Base-by-base conservation (phyloP, 371 early-diverging fungal species). In the Dichotomocladium elegans region DNA sequence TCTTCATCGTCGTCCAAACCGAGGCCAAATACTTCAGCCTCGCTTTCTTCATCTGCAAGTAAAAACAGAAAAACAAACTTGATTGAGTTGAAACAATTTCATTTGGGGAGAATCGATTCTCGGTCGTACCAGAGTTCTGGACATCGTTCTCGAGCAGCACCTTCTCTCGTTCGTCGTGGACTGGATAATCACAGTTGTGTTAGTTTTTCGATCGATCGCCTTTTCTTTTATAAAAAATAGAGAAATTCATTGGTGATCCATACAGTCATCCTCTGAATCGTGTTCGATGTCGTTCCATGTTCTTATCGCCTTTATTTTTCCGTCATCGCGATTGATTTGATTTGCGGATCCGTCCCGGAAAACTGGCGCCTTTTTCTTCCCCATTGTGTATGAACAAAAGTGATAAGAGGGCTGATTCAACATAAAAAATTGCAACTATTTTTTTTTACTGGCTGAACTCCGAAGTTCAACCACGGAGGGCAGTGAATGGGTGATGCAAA, bases 261-360 rank as follows among this genome's bases (percentile, higher is more conserved):
- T 82, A 87, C 88, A 91, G 47, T 88, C 85, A 56, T 91, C 91
- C 60, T 88, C 90, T 7, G 87, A 83, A 66, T 91, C 91, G 49
- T 88, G 87, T 31, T 89, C 90, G 51, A 89, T 72, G 53, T 91
- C 91, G 42, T 86, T 80, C 88, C 85, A 87, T 3, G 89, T 86
- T 43, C 73, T 69, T 41, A 87, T 87, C 10, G 88, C 88, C 15
- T 81, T 72, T 14, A 83, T 62, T 41, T 72, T 74, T 24, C 45
- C 49, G 41, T 53, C 57, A 21, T 57, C 53, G 5, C 55, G 33
- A 24, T 50, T 51, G 9, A 28, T 45, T 5, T 53, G 42, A 10
- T 46, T 34, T 1, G 43, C 27, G 2, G 53, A 40, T 26, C 48
- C 44, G 11, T 33, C 51, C 21, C 74, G 70, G 33, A 74, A 70